These are phyloP conservation scores for Carex pumila DNA, from an alignment of 176 grass and related monocot genomes.

Conservation along the genomic window DNA sequence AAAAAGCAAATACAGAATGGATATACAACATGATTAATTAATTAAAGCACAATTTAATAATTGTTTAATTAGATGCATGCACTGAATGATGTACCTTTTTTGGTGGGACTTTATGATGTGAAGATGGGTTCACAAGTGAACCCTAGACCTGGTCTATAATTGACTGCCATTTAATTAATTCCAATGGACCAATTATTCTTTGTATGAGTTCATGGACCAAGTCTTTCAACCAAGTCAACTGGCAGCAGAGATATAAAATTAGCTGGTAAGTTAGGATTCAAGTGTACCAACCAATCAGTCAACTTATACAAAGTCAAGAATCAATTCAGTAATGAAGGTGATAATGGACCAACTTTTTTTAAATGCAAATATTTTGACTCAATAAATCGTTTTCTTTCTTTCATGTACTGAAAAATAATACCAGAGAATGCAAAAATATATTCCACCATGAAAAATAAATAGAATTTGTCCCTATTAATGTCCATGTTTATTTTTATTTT, in stretches of 20 bases:
- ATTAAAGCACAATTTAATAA: neutral
- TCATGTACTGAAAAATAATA: neutral
- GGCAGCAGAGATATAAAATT: neutral
- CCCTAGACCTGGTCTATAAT: neutral
- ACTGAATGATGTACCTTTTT: neutral
- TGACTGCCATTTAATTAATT: neutral
- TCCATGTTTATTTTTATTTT: neutral
- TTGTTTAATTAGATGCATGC: neutral
- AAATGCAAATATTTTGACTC: neutral
- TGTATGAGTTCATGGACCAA: neutral
- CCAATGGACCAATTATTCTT: neutral
- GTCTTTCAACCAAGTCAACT: neutral
- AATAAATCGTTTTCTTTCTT: neutral
- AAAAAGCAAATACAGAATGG: neutral
- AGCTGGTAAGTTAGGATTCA: neutral
- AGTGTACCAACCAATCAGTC: neutral
- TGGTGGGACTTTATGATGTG: neutral
- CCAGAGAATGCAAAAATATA: neutral
- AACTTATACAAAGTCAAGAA: neutral
- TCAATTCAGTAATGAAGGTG: neutral
- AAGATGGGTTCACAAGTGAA: neutral
- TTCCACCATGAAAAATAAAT: neutral
- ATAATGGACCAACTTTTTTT: neutral
- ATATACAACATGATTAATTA: neutral
- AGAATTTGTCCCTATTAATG: neutral